Evolutionary conservation across 495 filamentous ascomycete species (phyloP), one percentile per base, ranked within the genome.

Genomic region (Massariosphaeria phaeospora): DNA sequence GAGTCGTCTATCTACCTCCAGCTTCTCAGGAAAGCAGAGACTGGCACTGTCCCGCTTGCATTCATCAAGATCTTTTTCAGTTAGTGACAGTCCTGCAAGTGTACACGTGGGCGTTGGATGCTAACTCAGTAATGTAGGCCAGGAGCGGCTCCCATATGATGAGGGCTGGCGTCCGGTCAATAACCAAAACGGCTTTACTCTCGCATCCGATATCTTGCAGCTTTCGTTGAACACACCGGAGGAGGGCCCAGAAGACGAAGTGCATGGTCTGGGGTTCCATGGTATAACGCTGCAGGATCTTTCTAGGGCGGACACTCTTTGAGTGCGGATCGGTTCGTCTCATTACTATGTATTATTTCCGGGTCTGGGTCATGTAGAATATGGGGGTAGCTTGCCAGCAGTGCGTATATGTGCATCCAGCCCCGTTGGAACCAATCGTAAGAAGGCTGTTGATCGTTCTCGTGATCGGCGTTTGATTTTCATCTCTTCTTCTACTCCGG

Each of bases 11-110:
- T 64, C 33, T 66, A 65, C 39, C 26, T 57, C 8, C 42, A 36
- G 20, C 42, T 56, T 8, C 56, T 68, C 40, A 45, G 40, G 27
- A 39, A 60, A 30, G 43, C 62, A n/a, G 24, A 27, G 23, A 49
- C 38, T 0, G 57, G 63, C 3, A 53, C 42, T 12, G 35, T 49
- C 1, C 43, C 43, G 26, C 13, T 68, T 10, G 35, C 57, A 11
- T 68, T 48, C 36, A 34, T 68, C 25, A 60, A 59, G 40, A 48
- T 43, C 9, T 43, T 66, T 34, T 68, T 68, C 48, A 47, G 59
- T 57, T 41, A 27, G 48, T 46, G n/a, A 6, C 12, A 20, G 8
- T 12, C 17, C 36, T 40, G 17, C 17, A 9, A 11, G 17, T 20
- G n/a, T n/a, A n/a, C n/a, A 5, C 10, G 11, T 4, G 23, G 18